Base-by-base conservation (phyloP, 495 filamentous ascomycete genomes). In the Lasiosphaeria hispida region DNA sequence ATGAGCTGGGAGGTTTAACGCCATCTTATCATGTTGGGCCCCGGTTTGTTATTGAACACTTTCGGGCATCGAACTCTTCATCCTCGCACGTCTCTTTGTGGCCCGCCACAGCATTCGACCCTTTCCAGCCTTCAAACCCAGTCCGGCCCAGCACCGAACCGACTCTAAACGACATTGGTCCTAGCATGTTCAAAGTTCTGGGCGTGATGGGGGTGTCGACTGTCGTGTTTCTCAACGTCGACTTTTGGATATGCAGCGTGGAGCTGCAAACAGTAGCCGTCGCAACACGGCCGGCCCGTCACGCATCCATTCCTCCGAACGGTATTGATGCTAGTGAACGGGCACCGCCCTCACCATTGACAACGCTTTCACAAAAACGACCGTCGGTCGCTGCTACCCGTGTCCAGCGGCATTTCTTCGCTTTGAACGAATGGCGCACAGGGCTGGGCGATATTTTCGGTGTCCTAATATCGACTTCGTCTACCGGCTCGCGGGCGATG, bases 171-270 rank as follows among this genome's bases (percentile, higher is more conserved):
- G 37, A 39, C 0, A n/a, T 66, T 19, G 35, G 34, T 2, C 43
- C 52, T 5, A 30, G 30, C 5, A 50, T 62, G 7, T 23, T 48
- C 4, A 10, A 51, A 1, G 36, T 69, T 2, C n/a, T 69, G 9
- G 55, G 68, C 5, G 10, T 59, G 0, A 10, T 36, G 1, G 55
- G 38, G 1, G 7, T 34, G 9, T 61, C 66, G 8, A 70, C 61
- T 1, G 14, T 71, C 7, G 10, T 69, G 15, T 67, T 71, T 40
- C 40, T 69, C 2, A 63, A 71, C 19, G 39, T 48, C 42, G 55
- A 67, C 18, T 58, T 65, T 2, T 71, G 68, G 68, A 36, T 71
- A 4, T 71, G 66, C 58, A 71, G 54, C 42, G 38, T 59, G 0
- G 52, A 67, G 7, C 45, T 70, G 7, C 45, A 61, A 7, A 50